Evolutionary conservation across 2,329 filamentous ascomycete species (phyloP), one percentile per base, ranked within the genome.

Genomic region (Drechslerella stenobrocha): DNA sequence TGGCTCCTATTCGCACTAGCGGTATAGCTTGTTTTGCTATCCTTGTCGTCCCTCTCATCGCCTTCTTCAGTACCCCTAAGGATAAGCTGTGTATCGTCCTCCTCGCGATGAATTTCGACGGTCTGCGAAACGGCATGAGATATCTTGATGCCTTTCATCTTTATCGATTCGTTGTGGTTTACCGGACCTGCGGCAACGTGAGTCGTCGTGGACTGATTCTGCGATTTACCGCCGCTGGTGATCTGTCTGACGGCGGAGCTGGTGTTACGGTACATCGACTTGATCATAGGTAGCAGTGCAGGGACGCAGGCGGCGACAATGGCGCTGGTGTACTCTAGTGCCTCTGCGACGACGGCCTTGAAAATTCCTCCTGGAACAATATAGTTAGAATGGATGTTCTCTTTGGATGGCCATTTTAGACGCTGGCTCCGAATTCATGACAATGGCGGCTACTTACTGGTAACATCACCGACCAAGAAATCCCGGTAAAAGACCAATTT

Each of bases 121-220:
- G 63, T 67, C 34, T 67, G 63, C 3, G 63, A 67, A 3, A 67
- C 63, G 0, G 51, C 63, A 42, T 67, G 63, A 3, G 55, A 67
- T 2, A 67, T 44, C 20, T 67, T 67, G 34, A 67, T 67, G 5
- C 63, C 63, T 37, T 56, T 67, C 63, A 67, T 59, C 23, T 55
- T 60, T 11, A 67, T 67, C 5, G 55, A 67, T 34, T 67, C 63
- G 4, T 32, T 48, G 40, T 56, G 51, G 18, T 3, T 61, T 3
- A 48, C 34, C 24, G 40, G 32, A 8, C 61, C 61, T 7, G 34
- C 50, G 7, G 47, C 53, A 35, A 66, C 55, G 30, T 66, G 61
- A 8, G 61, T 67, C 13, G 63, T 59, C n/a, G 63, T 60, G 2
- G 63, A 55, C 2, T 53, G 63, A 8, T 30, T 2, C 34, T 67